Percentiles rank a stretch among this genome's conserved stretches.
Conservation (phyloP, 148 eudicot species). For the Persicaria tinctoria region DNA sequence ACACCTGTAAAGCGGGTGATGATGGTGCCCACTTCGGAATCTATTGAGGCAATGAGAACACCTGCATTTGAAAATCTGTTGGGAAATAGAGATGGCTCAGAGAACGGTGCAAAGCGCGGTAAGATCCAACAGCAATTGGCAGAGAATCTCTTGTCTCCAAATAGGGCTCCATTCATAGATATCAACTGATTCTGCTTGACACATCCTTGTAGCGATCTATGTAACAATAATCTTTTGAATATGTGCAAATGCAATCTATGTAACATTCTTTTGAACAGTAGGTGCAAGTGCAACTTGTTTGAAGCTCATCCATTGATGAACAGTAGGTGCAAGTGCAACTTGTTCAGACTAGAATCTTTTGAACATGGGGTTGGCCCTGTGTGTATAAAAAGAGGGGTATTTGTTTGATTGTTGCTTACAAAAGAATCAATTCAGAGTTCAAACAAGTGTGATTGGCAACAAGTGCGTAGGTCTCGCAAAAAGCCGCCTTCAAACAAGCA, state of each 20-base stretch:
- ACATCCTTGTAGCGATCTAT: no score
- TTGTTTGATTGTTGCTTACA: no score
- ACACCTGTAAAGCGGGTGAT: slow-evolving; percentile 32
- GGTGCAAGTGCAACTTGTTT: not conserved
- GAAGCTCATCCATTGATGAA: slow-evolving; percentile 6
- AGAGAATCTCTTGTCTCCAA: slow-evolving; percentile 17
- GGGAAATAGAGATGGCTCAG: slow-evolving; percentile 12
- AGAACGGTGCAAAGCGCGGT: slow-evolving; percentile 21
- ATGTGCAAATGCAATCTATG: not conserved
- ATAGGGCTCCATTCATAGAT: slow-evolving; percentile 62
- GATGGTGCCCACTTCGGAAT: slow-evolving; percentile 52
- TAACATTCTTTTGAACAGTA: not conserved
- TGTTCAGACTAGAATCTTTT: not conserved
- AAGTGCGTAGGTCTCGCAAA: not conserved
- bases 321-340: not conserved
- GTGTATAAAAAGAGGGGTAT: no score
- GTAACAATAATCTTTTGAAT: not conserved
- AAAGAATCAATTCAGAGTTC: no score
- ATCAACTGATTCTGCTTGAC: slow-evolving; percentile 30
- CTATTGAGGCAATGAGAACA: slow-evolving; percentile 70
- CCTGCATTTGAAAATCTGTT: slow-evolving; percentile 19
- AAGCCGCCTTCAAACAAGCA: not conserved
- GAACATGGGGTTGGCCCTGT: not conserved
- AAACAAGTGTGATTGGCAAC: no score
- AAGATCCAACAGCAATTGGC: slow-evolving; percentile 29